Evolutionary conservation across 805 yeast species (phyloP).

Genomic region (Pichia nakasei): DNA sequence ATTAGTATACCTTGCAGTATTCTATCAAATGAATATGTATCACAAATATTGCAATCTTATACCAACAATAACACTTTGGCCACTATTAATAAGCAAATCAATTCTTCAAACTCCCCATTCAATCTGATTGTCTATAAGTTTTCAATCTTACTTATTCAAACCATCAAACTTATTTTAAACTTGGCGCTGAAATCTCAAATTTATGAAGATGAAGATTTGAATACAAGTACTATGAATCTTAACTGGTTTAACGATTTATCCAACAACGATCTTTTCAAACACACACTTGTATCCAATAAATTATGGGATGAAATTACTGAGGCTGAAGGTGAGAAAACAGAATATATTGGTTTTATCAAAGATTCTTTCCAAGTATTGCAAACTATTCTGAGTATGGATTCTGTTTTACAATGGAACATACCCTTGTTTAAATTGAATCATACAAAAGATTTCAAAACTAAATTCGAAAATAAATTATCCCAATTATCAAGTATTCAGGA

Average conservation of each 20-base stretch:
- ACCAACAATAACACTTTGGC: neutral
- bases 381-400: conserved; percentile 2
- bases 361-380: conserved; percentile 4
- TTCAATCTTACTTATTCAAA: conserved; percentile 44
- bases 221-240: conserved; percentile 53
- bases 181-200: conserved; percentile 50
- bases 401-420: conserved; percentile 3
- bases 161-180: conserved; percentile 38
- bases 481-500: neutral
- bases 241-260: conserved; percentile 26
- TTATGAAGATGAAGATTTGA: conserved; percentile 69
- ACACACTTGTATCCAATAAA: neutral
- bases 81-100: neutral
- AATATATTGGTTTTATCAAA: conserved; percentile 2
- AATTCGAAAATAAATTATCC: neutral
- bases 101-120: neutral
- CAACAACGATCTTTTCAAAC: conserved; percentile 3
- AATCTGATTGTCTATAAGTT: conserved; percentile 45
- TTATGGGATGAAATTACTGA: neutral
- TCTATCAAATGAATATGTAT: conserved; percentile 61
- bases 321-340: neutral
- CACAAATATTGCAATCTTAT: conserved; percentile 4
- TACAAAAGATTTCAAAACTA: neutral
- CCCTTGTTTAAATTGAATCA: conserved; percentile 1
- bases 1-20: conserved; percentile 64